Base-by-base conservation (phyloP, 257 asterid species). In the Petunia secreta region DNA sequence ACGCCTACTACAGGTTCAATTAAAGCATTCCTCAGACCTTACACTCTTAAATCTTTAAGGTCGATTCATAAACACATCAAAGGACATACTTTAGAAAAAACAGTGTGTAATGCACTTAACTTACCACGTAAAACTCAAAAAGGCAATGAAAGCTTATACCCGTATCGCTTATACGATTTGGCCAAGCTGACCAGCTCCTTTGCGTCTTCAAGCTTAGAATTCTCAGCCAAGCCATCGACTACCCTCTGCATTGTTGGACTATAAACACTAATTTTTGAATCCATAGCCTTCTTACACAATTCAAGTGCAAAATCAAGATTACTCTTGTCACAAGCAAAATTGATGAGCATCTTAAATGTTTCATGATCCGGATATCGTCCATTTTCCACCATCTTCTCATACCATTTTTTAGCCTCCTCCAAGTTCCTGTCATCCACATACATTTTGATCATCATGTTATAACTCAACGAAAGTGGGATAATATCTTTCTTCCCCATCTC, bases 371-470 rank as follows among this genome's bases (percentile, higher is more conserved):
- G 91, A 34, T 1, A 71, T 2, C 67, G 73, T 3, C 60, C 79
- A 58, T 81, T 86, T 34, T 75, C 86, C 4, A 44, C 44, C 89
- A 92, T 75, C 77, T 80, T 60, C 11, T 44, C 54, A 5, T 83
- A 79, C 94, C 88, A 90, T 52, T 57, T 80, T 82, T 84, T 89
- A 2, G 83, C 90, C 82, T 89, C 92, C 40, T 85, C 84, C 44
- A 86, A 40, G 64, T 88, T 63, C 43, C 89, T 87, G 58, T 80
- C 86, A 25, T 80, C 77, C 2, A 80, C 66, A 46, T 67, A 90
- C 62, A 90, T 90, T 84, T 82, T 86, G 39, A 89, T 86, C 78
- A 90, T 37, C 34, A 82, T 37, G 75, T 87, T 87, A 83, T 85
- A 90, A 65, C 82, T 85, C 80, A 63, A 83, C n/a, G 8, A n/a